These are phyloP conservation scores for Fusarium chlamydosporum DNA, from an alignment of 2,329 filamentous ascomycete genomes.

Conservation along the genomic window DNA sequence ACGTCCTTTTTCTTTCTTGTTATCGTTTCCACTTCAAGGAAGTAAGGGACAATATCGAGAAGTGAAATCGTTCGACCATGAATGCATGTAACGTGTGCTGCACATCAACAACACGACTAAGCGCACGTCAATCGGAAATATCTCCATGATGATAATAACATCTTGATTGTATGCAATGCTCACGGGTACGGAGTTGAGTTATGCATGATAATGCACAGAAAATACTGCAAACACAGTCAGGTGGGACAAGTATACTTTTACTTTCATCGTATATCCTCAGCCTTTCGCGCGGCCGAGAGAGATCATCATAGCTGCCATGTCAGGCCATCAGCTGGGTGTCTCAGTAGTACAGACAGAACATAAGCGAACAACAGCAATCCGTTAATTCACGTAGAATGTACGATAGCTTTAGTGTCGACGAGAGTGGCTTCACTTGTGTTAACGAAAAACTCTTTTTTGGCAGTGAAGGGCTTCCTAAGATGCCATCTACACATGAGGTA, in stretches of 20 bases:
- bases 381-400: neutral
- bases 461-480: neutral
- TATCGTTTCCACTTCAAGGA: no score
- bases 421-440: neutral
- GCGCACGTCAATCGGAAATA: neutral
- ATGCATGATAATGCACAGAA: neutral
- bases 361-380: neutral
- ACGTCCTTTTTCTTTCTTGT: no score
- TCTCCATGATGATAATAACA: neutral
- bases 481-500: constrained; percentile 8
- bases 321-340: neutral
- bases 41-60: neutral
- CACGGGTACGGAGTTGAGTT: neutral
- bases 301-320: neutral
- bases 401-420: neutral
- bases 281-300: neutral
- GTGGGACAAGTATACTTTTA: neutral
- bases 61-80: neutral
- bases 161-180: neutral
- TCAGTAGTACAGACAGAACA: neutral
- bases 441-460: neutral
- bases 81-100: neutral
- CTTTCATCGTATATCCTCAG: neutral
- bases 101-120: neutral
- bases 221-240: no score